A percentile compares a stretch with the other conserved stretches of the same genome.
Conservation (phyloP, 31 red algal species). For the Porphyra umbilicalis region DNA sequence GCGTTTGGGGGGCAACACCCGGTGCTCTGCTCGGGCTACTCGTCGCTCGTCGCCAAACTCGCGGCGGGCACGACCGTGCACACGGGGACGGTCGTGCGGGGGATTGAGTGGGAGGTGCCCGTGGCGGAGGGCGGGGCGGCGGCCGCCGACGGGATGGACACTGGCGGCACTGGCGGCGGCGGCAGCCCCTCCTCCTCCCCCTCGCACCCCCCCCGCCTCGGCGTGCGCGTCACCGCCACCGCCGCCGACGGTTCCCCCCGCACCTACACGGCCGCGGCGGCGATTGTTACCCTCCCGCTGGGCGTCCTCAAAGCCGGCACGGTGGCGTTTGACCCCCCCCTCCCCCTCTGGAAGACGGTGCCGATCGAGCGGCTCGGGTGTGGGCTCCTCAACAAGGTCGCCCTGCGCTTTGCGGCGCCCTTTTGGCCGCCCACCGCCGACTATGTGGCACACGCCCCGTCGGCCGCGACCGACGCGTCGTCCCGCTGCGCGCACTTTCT, state of each 20-base stretch:
- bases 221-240: background rate
- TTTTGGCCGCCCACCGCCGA: constrained; percentile 61
- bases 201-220: background rate
- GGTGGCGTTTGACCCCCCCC: constrained; percentile 40
- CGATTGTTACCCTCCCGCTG: constrained; percentile 67
- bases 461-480: constrained; percentile 19
- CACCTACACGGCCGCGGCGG: constrained; percentile 23
- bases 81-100: constrained; percentile 25
- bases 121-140: background rate
- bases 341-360: constrained; percentile 60
- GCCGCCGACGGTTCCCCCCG: background rate
- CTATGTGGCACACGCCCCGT: constrained; percentile 50
- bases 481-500: constrained; percentile 36
- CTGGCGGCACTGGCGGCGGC: no score
- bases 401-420: constrained; percentile 54
- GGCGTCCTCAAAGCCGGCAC: constrained; percentile 67
- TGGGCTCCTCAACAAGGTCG: constrained; percentile 78
- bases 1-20: constrained; percentile 75
- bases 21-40: constrained; percentile 66
- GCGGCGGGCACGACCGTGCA: constrained; percentile 43
- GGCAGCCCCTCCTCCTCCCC: no score
- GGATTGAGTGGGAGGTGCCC: constrained; percentile 41
- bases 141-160: no score
- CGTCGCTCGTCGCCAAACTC: constrained; percentile 61
- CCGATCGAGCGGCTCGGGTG: constrained; percentile 64